These are phyloP conservation scores for Colletotrichum sp. DNA, from an alignment of 2,329 filamentous ascomycete species.

Conservation along the genomic window DNA sequence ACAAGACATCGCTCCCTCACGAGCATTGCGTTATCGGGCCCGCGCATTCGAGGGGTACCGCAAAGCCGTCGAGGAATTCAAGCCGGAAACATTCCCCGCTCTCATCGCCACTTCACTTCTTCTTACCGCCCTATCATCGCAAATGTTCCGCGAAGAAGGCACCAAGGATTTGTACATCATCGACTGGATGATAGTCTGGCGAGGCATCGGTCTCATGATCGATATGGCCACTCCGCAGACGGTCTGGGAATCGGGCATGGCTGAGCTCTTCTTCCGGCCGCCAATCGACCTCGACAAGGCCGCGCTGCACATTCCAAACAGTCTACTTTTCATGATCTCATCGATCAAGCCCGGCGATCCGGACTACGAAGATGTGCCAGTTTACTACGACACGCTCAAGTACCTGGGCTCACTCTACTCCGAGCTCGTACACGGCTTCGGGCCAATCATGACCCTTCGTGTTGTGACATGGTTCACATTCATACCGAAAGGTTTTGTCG, in stretches of 20 bases:
- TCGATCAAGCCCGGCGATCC: constrained; percentile 46
- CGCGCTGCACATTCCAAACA: constrained; percentile 45
- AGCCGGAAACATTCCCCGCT: constrained; percentile 52
- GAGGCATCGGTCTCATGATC: constrained; percentile 56
- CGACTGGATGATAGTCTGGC: constrained; percentile 62
- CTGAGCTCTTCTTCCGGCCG: constrained; percentile 53
- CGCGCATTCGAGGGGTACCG: constrained; percentile 56
- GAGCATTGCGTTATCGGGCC: constrained; percentile 50
- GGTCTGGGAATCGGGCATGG: constrained; percentile 46
- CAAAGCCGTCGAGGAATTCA: constrained; percentile 51
- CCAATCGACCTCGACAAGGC: constrained; percentile 49
- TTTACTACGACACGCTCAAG: constrained; percentile 52
- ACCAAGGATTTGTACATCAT: constrained; percentile 52
- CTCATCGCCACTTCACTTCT: constrained; percentile 57
- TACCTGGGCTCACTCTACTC: constrained; percentile 58
- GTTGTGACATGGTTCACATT: constrained; percentile 60
- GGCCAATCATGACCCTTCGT: constrained; percentile 50
- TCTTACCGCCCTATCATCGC: constrained; percentile 54
- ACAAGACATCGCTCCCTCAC: constrained; percentile 41
- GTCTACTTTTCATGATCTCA: constrained; percentile 54
- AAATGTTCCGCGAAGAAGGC: constrained; percentile 54
- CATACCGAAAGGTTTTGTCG: constrained; percentile 47
- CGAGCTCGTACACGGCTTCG: constrained; percentile 50
- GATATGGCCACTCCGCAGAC: constrained; percentile 36
- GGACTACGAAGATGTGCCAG: constrained; percentile 42